phyloP scores from a whole-genome alignment of 208 protist species.

The Crithidia fasciculata region DNA sequence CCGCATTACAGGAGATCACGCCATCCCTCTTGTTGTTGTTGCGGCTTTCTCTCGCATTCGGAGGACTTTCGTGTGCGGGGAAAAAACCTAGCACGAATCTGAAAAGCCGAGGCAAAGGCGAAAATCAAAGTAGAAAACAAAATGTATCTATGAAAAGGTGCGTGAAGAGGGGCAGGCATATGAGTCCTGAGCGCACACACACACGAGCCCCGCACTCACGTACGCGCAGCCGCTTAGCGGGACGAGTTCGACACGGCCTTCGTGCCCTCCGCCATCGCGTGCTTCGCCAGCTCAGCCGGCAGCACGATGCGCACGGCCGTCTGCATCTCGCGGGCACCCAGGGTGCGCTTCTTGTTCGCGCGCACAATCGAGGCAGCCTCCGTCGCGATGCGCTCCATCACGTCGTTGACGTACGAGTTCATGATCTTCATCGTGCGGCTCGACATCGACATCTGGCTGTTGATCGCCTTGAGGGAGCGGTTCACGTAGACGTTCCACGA shows the following conservation, averaged over 20 bases:
- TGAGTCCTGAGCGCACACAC: background rate
- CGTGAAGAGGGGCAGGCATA: background rate
- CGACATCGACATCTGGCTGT: slow-evolving; percentile 96
- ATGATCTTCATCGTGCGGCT: slow-evolving; percentile 96
- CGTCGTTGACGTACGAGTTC: slow-evolving; percentile 98
- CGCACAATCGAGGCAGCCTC: slow-evolving; percentile 39
- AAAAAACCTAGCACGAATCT: too few species aligned
- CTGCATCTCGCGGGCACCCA: slow-evolving; percentile 91
- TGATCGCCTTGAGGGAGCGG: slow-evolving; percentile 96
- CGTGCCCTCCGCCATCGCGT: slow-evolving; percentile 98
- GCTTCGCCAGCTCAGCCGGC: slow-evolving; percentile 97
- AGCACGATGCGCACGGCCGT: slow-evolving; percentile 97
- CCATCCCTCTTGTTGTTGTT: too few species aligned
- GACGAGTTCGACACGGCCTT: slow-evolving; percentile 95
- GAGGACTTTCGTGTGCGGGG: too few species aligned
- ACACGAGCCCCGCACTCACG: background rate
- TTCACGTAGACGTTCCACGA: slow-evolving; percentile 40
- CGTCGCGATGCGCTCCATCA: slow-evolving; percentile 96
- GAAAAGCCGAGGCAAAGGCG: background rate
- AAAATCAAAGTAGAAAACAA: slow-evolving; percentile 1
- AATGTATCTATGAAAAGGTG: slow-evolving; percentile 13
- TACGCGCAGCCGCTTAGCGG: slow-evolving; percentile 23
- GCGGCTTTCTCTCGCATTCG: too few species aligned
- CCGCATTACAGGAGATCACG: too few species aligned
- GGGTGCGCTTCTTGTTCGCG: background rate